Conservation (phyloP, 2,329 filamentous ascomycete genomes). For the Ampelomyces quisqualis region DNA sequence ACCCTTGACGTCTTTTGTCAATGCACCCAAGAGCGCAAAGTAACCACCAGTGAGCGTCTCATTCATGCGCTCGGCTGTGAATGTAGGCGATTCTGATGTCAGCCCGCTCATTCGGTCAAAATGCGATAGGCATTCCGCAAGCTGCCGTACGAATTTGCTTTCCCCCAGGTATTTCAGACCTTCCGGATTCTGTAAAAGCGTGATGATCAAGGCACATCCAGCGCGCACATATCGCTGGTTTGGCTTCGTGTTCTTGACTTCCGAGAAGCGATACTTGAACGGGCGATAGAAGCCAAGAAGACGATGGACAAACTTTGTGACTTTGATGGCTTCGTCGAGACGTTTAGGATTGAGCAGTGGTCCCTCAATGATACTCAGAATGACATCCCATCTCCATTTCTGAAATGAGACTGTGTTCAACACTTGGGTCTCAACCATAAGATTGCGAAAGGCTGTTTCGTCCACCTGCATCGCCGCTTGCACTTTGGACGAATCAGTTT, state of each 20-base stretch:
- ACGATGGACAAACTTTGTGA: slow-evolving; percentile 93
- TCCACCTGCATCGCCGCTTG: slow-evolving; percentile 64
- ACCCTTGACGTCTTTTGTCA: slow-evolving; percentile 80
- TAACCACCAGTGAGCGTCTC: slow-evolving; percentile 92
- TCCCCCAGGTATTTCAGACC: slow-evolving; percentile 83
- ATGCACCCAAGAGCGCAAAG: slow-evolving; percentile 84
- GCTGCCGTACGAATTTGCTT: slow-evolving; percentile 88
- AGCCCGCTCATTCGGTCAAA: slow-evolving; percentile 76
- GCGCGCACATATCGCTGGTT: slow-evolving; percentile 92
- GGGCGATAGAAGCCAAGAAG: slow-evolving; percentile 93
- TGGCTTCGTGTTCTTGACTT: slow-evolving; percentile 83
- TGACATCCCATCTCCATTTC: slow-evolving; percentile 98
- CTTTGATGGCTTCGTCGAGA: slow-evolving; percentile 89
- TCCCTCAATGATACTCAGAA: slow-evolving; percentile 87
- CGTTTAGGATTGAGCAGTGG: slow-evolving; percentile 88
- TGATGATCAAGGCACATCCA: slow-evolving; percentile 84
- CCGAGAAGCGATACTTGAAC: slow-evolving; percentile 94
- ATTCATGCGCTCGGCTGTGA: slow-evolving; percentile 78
- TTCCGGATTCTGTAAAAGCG: slow-evolving; percentile 80
- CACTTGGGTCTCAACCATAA: slow-evolving; percentile 77
- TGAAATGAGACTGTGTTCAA: slow-evolving; percentile 84
- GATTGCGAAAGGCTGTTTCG: slow-evolving; percentile 62
- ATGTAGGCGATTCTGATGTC: slow-evolving; percentile 83
- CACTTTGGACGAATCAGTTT: slow-evolving; percentile 49
- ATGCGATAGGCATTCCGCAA: slow-evolving; percentile 93